Evolutionary conservation across 2,329 filamentous ascomycete species (phyloP), one percentile per base, ranked within the genome.

Genomic region (Exophiala spinifera): DNA sequence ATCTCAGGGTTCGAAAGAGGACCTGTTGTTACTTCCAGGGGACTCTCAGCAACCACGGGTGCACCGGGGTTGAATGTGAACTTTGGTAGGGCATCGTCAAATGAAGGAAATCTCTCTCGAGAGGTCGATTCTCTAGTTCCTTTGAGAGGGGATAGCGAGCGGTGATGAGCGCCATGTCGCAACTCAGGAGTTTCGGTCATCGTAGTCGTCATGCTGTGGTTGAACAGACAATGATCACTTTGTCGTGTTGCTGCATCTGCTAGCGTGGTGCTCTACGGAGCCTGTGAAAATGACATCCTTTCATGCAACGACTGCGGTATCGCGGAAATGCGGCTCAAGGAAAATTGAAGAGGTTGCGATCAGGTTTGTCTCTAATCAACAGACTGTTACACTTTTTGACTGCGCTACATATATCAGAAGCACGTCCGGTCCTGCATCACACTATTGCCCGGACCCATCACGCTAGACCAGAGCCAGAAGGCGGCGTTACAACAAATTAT

Each of bases 71-170:
- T 66, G 59, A 48, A 64, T 59, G 45, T 73, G 69, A 55, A 47
- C 23, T 46, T 53, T n/a, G 51, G 49, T 15, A 42, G 47, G 17
- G 33, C 46, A 31, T 48, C 52, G 54, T 72, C 64, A 48, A 72
- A 72, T 1, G 69, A 66, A 40, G 74, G 74, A 48, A 76, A 76
- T 53, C 73, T 69, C 60, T 76, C 74, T 53, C 56, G 50, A 69
- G 58, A 40, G 68, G 69, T 46, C 65, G 71, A 34, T 57, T 69
- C 60, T 65, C 51, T 55, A 13, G 39, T 17, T 28, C 36, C 31
- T n/a, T 51, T 49, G 31, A 59, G 47, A 28, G 62, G 62, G 17
- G 62, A 64, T 20, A 63, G 43, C 6, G 61, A 58, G 46, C 61
- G 57, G 23, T 62, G 42, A 1, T 44, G 62, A 21, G 51, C 50